phyloP scores from a whole-genome alignment of 2,329 filamentous ascomycete species.

The Aspergillus candidus region DNA sequence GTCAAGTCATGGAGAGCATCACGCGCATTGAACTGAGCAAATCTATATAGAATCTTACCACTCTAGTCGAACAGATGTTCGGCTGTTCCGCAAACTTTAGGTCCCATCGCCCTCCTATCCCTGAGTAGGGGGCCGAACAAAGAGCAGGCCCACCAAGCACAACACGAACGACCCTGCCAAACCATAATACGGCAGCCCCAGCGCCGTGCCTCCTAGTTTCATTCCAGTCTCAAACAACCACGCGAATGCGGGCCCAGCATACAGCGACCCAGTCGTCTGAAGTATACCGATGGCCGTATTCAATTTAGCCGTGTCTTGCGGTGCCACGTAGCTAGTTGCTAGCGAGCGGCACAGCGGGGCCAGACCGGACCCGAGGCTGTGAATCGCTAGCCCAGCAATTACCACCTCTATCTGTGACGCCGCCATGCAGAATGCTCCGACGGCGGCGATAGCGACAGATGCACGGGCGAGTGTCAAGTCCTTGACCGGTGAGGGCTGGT shows the following conservation, averaged over 20 bases:
- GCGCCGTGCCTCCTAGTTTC: background rate
- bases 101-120: background rate
- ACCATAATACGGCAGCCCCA: background rate
- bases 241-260: background rate
- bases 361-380: slow-evolving; percentile 5
- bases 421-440: background rate
- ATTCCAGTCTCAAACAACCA: background rate
- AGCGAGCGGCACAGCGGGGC: background rate
- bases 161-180: background rate
- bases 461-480: background rate
- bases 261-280: background rate
- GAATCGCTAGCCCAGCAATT: background rate
- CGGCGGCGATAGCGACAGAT: background rate
- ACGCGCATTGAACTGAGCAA: background rate
- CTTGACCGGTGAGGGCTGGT: background rate
- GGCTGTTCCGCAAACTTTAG: background rate
- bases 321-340: background rate
- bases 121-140: background rate
- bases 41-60: background rate
- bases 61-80: background rate
- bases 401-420: background rate
- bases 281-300: background rate
- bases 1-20: background rate
- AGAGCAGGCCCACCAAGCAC: background rate
- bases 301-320: background rate